Conservation (phyloP, 495 filamentous ascomycete genomes). For the Pseudotulostoma volvatum region DNA sequence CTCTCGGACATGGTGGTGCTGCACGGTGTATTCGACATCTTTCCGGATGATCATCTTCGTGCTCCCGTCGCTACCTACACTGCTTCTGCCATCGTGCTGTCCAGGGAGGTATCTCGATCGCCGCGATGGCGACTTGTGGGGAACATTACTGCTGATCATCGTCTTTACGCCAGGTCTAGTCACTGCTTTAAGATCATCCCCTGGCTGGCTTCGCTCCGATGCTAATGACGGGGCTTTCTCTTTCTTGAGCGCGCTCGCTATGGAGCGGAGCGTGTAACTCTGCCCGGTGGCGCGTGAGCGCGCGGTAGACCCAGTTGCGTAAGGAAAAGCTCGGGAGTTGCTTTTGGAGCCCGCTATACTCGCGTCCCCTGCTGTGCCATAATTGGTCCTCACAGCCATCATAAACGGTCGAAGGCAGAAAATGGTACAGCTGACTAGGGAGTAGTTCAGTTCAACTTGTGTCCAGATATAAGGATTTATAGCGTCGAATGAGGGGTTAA, state of each 20-base stretch:
- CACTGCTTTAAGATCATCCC: neutral
- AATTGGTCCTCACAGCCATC: conserved; percentile 31
- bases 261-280: neutral
- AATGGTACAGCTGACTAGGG: conserved; percentile 31
- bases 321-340: neutral
- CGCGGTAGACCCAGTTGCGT: neutral
- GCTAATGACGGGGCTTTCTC: neutral
- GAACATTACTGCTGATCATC: neutral
- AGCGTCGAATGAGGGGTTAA: conserved; percentile 25
- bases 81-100: conserved; percentile 8
- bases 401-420: conserved; percentile 38
- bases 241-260: conserved; percentile 1
- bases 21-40: conserved; percentile 26
- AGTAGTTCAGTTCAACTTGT: conserved; percentile 29
- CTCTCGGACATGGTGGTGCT: conserved; percentile 6
- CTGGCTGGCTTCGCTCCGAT: neutral
- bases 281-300: neutral
- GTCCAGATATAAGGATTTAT: conserved; percentile 23
- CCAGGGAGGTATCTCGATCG: conserved; percentile 8
- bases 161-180: neutral
- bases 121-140: conserved; percentile 2
- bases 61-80: conserved; percentile 15
- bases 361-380: conserved; percentile 25
- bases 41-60: conserved; percentile 31
- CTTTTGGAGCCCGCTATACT: conserved; percentile 14